These are phyloP conservation scores for Eutypella sp. DNA, from an alignment of 2,329 filamentous ascomycete genomes.

Conservation along the genomic window DNA sequence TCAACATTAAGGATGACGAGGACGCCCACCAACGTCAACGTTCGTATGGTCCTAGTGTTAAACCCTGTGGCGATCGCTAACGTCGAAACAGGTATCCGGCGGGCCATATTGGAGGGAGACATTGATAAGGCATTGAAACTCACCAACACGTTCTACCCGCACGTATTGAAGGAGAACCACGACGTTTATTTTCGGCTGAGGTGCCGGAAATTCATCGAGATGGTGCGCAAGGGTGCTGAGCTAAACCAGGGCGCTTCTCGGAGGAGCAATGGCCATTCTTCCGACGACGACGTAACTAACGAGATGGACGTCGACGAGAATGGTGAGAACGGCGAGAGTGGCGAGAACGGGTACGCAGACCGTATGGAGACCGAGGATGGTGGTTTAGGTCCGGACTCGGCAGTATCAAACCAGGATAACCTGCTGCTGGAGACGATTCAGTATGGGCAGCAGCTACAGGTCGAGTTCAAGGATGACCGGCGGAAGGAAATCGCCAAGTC, in stretches of 20 bases:
- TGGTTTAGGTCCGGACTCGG: slow-evolving; percentile 23
- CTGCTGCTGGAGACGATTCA: slow-evolving; percentile 66
- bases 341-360: slow-evolving; percentile 36
- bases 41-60: slow-evolving; percentile 39
- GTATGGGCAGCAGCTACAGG: slow-evolving; percentile 74
- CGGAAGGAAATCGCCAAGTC: slow-evolving; percentile 66
- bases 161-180: slow-evolving; percentile 73
- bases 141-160: slow-evolving; percentile 72
- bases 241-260: slow-evolving; percentile 46
- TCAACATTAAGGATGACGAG: slow-evolving; percentile 72
- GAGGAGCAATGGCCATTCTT: slow-evolving; percentile 33
- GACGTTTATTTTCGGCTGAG: slow-evolving; percentile 83
- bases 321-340: too few relatives aligned
- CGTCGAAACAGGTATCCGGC: slow-evolving; percentile 67
- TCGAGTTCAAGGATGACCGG: slow-evolving; percentile 70
- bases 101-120: slow-evolving; percentile 84
- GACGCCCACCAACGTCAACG: slow-evolving; percentile 84
- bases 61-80: neutral
- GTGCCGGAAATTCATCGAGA: slow-evolving; percentile 91
- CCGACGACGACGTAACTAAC: slow-evolving; percentile 50
- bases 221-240: slow-evolving; percentile 74
- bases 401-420: slow-evolving; percentile 23
- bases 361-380: slow-evolving; percentile 52
- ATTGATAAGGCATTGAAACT: slow-evolving; percentile 85
- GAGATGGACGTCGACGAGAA: slow-evolving; percentile 44